A percentile compares a stretch with the other conserved stretches of the same genome.
Conservation (phyloP, 768 basidiomycete species). For the Rhodotorula graminis region DNA sequence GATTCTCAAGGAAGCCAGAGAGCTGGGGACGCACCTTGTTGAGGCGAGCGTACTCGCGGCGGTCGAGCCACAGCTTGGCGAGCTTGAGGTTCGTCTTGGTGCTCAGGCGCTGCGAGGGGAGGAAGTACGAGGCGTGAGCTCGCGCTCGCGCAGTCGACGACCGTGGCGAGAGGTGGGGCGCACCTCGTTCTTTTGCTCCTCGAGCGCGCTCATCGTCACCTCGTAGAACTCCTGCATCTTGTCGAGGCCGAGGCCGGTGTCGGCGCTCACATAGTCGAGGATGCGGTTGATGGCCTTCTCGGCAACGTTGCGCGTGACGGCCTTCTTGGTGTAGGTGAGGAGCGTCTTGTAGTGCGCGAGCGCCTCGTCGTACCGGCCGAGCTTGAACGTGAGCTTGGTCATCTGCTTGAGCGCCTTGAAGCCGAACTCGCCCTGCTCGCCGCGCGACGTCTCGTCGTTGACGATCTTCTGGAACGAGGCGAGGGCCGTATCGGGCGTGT, state of each 20-base stretch:
- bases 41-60: constrained; percentile 80
- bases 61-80: constrained; percentile 93
- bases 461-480: constrained; percentile 85
- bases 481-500: constrained; percentile 83
- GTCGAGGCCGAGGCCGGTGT: constrained; percentile 56
- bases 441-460: constrained; percentile 82
- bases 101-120: constrained; percentile 66
- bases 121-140: no score
- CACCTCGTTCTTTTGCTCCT: constrained; percentile 94
- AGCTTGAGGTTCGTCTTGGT: constrained; percentile 95
- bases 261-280: constrained; percentile 72
- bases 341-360: constrained; percentile 78
- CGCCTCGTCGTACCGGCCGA: constrained; percentile 70
- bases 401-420: constrained; percentile 98
- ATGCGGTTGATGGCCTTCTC: constrained; percentile 99
- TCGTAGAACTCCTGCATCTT: constrained; percentile 93
- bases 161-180: no score
- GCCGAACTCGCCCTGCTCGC: constrained; percentile 78
- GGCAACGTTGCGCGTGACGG: constrained; percentile 89
- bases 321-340: constrained; percentile 88
- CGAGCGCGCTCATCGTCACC: constrained; percentile 78
- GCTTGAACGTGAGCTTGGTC: constrained; percentile 84
- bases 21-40: constrained; percentile 57
- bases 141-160: no score
- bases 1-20: no score